Evolutionary conservation across 2,329 filamentous ascomycete species (phyloP).

Genomic region (Cladosporium sp.): DNA sequence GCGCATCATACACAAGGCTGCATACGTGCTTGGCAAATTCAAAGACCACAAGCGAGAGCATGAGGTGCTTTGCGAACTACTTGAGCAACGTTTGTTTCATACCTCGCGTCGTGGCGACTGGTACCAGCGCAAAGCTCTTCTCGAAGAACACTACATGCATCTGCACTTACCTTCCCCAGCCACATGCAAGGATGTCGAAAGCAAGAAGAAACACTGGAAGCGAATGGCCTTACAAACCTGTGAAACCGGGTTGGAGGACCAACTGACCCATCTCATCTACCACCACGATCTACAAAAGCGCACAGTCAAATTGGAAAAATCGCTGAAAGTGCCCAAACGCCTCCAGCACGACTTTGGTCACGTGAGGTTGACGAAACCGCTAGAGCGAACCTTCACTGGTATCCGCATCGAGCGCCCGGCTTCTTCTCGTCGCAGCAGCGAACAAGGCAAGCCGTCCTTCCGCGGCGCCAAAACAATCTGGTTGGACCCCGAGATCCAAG

Average conservation of each 20-base stretch:
- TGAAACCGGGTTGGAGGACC: constrained; percentile 81
- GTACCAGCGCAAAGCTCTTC: constrained; percentile 91
- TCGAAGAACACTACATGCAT: constrained; percentile 95
- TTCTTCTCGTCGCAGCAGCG: constrained; percentile 33
- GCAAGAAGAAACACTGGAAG: constrained; percentile 81
- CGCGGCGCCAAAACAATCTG: constrained; percentile 75
- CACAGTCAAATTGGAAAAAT: constrained; percentile 84
- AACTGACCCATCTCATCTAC: constrained; percentile 85
- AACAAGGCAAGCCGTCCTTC: constrained; percentile 35
- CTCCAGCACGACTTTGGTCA: constrained; percentile 92
- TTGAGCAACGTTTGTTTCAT: constrained; percentile 82
- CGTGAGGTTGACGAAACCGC: constrained; percentile 72
- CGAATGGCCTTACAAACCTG: constrained; percentile 75
- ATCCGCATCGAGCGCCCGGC: constrained; percentile 61
- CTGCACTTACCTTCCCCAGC: constrained; percentile 50
- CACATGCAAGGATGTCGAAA: constrained; percentile 53
- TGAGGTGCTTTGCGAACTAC: constrained; percentile 68
- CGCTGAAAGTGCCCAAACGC: constrained; percentile 76
- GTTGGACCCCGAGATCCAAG: constrained; percentile 62
- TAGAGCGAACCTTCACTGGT: constrained; percentile 74
- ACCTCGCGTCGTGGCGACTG: constrained; percentile 80
- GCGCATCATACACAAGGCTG: constrained; percentile 84
- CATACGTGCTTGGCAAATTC: constrained; percentile 74
- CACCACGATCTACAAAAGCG: constrained; percentile 95
- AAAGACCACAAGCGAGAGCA: constrained; percentile 81